Conservation (phyloP, 176 grass and related monocot genomes). For the Ampelocalamus luodianensis region DNA sequence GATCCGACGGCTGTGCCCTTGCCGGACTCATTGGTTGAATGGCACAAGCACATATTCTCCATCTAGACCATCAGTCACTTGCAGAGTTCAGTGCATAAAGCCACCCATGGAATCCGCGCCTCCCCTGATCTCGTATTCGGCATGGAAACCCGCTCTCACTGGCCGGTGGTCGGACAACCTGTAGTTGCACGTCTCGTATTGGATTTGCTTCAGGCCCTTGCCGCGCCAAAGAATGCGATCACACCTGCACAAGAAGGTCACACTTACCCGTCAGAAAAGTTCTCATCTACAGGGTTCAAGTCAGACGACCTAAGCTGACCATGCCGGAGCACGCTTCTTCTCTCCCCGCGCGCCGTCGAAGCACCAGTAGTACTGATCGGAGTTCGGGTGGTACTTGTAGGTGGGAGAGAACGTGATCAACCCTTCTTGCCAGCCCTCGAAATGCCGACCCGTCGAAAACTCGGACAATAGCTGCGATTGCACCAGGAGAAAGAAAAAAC, state of each 20-base stretch:
- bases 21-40: not conserved
- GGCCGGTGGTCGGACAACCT: constrained; percentile 88
- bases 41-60: not conserved
- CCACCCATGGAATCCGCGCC: constrained; percentile 28
- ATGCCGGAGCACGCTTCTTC: constrained; percentile 84
- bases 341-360: constrained; percentile 32
- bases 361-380: too few species aligned
- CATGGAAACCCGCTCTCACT: constrained; percentile 68
- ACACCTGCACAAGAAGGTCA: constrained; percentile 60
- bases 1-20: not conserved
- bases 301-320: constrained; percentile 51
- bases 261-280: not conserved
- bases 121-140: constrained; percentile 46
- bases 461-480: too few species aligned
- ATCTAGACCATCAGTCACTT: not conserved
- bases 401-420: too few species aligned
- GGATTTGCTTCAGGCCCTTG: constrained; percentile 71
- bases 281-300: constrained; percentile 10
- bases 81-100: constrained; percentile 24
- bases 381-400: too few species aligned
- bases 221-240: constrained; percentile 96
- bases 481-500: too few species aligned
- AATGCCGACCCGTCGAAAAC: too few species aligned
- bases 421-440: too few species aligned
- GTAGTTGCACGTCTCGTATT: constrained; percentile 68